Evolutionary conservation across 768 basidiomycete species (phyloP), one percentile per base, ranked within the genome.

Genomic region (Mycena capillaripes): DNA sequence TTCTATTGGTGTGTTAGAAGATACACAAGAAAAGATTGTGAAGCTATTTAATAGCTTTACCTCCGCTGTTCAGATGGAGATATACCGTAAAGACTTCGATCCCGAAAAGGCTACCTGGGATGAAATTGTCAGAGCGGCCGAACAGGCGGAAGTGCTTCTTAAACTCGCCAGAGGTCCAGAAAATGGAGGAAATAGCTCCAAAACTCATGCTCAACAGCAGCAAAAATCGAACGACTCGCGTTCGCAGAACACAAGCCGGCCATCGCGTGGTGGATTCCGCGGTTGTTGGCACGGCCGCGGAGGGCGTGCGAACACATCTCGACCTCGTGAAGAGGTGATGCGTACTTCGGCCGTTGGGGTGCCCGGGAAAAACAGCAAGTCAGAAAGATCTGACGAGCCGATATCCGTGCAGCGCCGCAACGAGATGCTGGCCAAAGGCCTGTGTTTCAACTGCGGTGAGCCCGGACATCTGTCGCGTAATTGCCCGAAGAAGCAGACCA

Each of bases 21-120:
- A 78, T 1, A 62, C 76, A 1, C 66, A 58, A 0, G 77, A 78
- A 8, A 62, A 75, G 25, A 76, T 80, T 0, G 67, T 76, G 19
- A 66, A 73, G 25, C 65, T 83, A 0, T 83, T 78, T 78, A 72
- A 76, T 1, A 79, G 82, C 0, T 62, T 80, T 0, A 66, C 58
- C 3, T 17, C 50, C 2, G 42, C 58, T 16, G 73, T 81, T 0
- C 78, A 79, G 52, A 30, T n/a, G 29, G 52, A 53, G 29, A 53
- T 53, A 30, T 53, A 53, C 19, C 52, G 52, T 5, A 25, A 77
- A 1, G 60, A 75, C 2, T 71, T 79, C 0, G 75, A 71, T 0
- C 76, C 76, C 1, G 73, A 76, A 1, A 34, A 34, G 0, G 67
- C 76, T 0, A 50, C 63, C 0, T 77, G 75, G 66, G 46, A 73